These are phyloP conservation scores for Thalia dealbata DNA, from an alignment of 176 grass and related monocot species.

Conservation along the genomic window DNA sequence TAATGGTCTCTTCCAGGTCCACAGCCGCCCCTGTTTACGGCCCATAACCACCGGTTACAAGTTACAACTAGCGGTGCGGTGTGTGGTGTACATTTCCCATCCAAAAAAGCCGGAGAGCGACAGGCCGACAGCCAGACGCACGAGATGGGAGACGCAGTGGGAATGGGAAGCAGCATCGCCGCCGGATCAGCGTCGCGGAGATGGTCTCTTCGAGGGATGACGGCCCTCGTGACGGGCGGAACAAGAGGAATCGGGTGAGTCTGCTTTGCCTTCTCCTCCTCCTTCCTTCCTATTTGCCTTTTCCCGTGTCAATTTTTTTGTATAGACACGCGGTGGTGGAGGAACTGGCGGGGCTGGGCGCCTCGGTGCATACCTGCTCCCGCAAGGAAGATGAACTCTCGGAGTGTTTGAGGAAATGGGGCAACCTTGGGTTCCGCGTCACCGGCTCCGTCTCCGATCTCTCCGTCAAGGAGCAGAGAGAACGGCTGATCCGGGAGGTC, in stretches of 20 bases:
- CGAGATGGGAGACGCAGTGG: background rate
- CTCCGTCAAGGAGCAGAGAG: slow-evolving; percentile 36
- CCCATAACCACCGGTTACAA: too few relatives aligned
- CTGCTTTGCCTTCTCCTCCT: background rate
- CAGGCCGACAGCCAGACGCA: background rate
- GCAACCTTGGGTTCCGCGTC: slow-evolving; percentile 29
- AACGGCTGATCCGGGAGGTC: slow-evolving; percentile 25
- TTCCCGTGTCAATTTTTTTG: background rate
- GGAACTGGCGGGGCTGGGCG: slow-evolving; percentile 45
- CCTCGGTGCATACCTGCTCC: slow-evolving; percentile 47
- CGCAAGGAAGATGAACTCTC: slow-evolving; percentile 41
- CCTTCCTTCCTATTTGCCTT: background rate
- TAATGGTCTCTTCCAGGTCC: too few relatives aligned
- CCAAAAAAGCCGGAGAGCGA: too few relatives aligned
- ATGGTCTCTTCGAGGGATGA: slow-evolving; percentile 58
- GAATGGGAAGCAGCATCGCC: slow-evolving; percentile 17
- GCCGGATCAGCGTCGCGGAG: slow-evolving; percentile 16
- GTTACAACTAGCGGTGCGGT: too few relatives aligned
- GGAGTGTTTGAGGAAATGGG: slow-evolving; percentile 40
- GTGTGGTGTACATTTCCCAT: too few relatives aligned
- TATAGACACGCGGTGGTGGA: slow-evolving; percentile 41
- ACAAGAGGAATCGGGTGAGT: slow-evolving; percentile 68
- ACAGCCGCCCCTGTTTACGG: too few relatives aligned
- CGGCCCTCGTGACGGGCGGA: slow-evolving; percentile 64
- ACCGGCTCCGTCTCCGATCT: slow-evolving; percentile 53